Base-by-base conservation (phyloP, 768 basidiomycete genomes). In the Strobilomyces echinocephalus region DNA sequence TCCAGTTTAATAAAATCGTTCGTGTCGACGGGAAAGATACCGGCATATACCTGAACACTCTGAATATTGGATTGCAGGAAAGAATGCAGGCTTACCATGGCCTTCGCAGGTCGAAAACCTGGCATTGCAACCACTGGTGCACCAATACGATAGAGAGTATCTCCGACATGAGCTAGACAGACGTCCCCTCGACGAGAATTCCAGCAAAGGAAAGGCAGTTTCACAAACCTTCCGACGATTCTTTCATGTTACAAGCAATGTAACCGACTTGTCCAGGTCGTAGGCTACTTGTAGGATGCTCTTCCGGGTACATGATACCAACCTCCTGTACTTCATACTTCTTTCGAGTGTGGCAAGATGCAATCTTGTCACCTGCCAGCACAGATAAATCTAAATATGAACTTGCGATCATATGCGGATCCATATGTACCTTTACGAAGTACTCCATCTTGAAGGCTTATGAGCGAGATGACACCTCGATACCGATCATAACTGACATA, bases 181-280 rank as follows among this genome's bases (percentile, higher is more conserved):
- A 44, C 42, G 44, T 49, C 9, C 44, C 28, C 14, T 65, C 31
- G 56, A 40, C 12, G 12, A 30, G 11, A 38, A 35, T n/a, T 36
- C 30, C 11, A 15, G n/a, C 9, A 12, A 28, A 47, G 38, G 20
- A 11, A 30, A 31, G 7, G 10, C 1, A 28, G 14, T 12, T 34
- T 14, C 34, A 47, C 65, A 40, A 52, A 93, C 94, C 94, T 76
- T 98, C 93, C 14, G 88, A 83, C 10, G 90, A 89, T 61, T 97
- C 88, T 69, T 97, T 99, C 95, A 99, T 98, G 65, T 94, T 95
- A 70, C 95, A 98, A 1, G 92, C 88, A 52, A 91, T 79, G 63
- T 83, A 94, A 15, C 91, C 90, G 16, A 93, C 91, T 71, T 93
- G 91, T 7, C 91, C 91, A 34, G 88, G 80, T 52, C 79, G 77